Percentiles rank a stretch among this genome's conserved stretches.
Conservation (phyloP, 257 asterid species). For the Verbascum thapsus region DNA sequence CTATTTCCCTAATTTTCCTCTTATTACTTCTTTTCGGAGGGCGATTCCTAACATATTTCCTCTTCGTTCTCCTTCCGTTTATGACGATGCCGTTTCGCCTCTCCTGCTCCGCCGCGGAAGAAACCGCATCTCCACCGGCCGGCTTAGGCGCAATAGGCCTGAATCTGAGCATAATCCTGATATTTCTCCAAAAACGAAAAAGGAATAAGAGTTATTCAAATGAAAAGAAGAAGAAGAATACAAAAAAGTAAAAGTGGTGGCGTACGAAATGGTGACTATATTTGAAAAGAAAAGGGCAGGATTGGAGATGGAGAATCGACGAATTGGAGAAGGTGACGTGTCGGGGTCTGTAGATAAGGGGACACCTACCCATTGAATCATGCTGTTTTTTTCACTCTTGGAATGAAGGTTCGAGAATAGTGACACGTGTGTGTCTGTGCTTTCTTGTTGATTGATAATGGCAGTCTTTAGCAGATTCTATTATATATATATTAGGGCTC, state of each 20-base stretch:
- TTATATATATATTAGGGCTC: no score
- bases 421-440: slow-evolving; percentile 26
- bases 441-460: slow-evolving; percentile 27
- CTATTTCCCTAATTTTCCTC: neutral
- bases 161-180: slow-evolving; percentile 39
- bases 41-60: slow-evolving; percentile 47
- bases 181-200: neutral
- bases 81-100: neutral
- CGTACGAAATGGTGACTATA: slow-evolving; percentile 10
- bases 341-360: slow-evolving; percentile 4
- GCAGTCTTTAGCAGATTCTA: neutral
- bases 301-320: neutral
- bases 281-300: neutral
- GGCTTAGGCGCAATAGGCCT: slow-evolving; percentile 54
- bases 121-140: slow-evolving; percentile 24
- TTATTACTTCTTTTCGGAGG: slow-evolving; percentile 1
- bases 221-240: neutral
- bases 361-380: slow-evolving; percentile 25
- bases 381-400: neutral
- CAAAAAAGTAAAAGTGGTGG: slow-evolving; percentile 17
- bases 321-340: slow-evolving; percentile 28
- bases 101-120: slow-evolving; percentile 23
- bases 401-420: slow-evolving; percentile 22
- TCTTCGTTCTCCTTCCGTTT: slow-evolving; percentile 28
- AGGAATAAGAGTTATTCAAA: slow-evolving; percentile 16